Conservation (phyloP, 495 filamentous ascomycete species). For the Penicillium coffeae region DNA sequence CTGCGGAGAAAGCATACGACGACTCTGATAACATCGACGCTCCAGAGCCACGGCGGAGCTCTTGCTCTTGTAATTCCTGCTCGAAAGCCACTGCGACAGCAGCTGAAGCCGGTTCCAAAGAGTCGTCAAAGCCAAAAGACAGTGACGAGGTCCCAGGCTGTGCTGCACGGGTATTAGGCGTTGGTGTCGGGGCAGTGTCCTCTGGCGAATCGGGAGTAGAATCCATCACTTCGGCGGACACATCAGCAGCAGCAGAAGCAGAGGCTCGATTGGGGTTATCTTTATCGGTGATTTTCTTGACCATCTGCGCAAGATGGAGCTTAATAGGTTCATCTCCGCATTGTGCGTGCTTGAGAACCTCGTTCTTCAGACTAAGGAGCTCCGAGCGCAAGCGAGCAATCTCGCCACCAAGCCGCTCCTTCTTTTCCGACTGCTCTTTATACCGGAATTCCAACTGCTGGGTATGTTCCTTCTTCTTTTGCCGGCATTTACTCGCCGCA, state of each 20-base stretch:
- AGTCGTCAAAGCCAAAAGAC: constrained; percentile 39
- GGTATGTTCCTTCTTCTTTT: constrained; percentile 79
- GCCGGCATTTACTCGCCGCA: constrained; percentile 81
- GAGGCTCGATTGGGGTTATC: constrained; percentile 11
- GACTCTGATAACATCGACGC: constrained; percentile 24
- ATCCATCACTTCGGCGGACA: constrained; percentile 5
- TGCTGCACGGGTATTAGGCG: not conserved
- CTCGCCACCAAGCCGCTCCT: constrained; percentile 63
- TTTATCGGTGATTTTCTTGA: constrained; percentile 33
- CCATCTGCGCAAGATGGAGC: constrained; percentile 45
- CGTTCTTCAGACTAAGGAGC: constrained; percentile 51
- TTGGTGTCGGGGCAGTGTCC: constrained; percentile 5
- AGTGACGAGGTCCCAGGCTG: constrained; percentile 2
- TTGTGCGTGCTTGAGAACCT: constrained; percentile 55
- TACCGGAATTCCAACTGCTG: constrained; percentile 50
- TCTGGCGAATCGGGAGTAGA: constrained; percentile 11
- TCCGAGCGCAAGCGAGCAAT: constrained; percentile 38
- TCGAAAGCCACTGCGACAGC: constrained; percentile 19
- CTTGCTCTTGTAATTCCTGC: constrained; percentile 6
- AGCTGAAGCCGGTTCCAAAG: constrained; percentile 17
- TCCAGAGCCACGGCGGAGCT: constrained; percentile 32
- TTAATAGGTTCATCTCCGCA: constrained; percentile 55
- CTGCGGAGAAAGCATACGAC: constrained; percentile 29
- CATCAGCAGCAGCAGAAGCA: not conserved
- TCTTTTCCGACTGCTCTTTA: constrained; percentile 51